These are phyloP conservation scores for Olyra latifolia DNA, from an alignment of 176 grass and related monocot species.

Conservation along the genomic window DNA sequence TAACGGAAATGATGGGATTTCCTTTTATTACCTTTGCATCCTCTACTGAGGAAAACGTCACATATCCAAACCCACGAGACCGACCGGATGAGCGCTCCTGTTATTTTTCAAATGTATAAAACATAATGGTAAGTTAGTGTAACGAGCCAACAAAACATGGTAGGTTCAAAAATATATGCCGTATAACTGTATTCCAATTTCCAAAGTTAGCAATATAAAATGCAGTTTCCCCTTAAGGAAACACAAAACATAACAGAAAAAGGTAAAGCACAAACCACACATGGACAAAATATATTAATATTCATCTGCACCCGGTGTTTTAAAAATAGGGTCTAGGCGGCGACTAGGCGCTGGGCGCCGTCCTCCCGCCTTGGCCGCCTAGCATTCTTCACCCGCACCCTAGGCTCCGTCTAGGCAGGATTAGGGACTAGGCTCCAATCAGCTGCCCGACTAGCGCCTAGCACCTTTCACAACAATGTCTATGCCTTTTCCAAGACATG, in stretches of 20 bases:
- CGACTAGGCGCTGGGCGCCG: too few relatives aligned
- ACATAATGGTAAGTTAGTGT: constrained; percentile 5
- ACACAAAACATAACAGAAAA: background rate
- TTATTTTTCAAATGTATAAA: constrained; percentile 22
- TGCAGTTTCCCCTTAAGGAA: background rate
- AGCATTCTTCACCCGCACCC: too few relatives aligned
- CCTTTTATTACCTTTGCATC: constrained; percentile 62
- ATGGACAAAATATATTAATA: background rate
- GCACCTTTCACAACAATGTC: too few relatives aligned
- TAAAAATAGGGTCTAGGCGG: too few relatives aligned
- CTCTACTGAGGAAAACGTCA: constrained; percentile 75
- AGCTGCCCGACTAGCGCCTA: too few relatives aligned
- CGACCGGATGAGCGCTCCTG: constrained; percentile 75
- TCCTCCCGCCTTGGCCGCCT: too few relatives aligned
- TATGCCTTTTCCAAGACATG: background rate
- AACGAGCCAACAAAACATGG: background rate
- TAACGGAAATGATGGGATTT: background rate
- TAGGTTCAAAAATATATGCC: background rate
- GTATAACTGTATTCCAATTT: background rate
- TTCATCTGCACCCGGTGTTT: too few relatives aligned
- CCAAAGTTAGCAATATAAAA: background rate
- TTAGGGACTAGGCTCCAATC: too few relatives aligned
- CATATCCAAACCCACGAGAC: constrained; percentile 86
- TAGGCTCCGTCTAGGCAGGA: too few relatives aligned
- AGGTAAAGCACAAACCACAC: constrained; percentile 7